A percentile compares a stretch with the other conserved stretches of the same genome.
Conservation (phyloP, 768 basidiomycete genomes). For the Pleurotus ostreatus region DNA sequence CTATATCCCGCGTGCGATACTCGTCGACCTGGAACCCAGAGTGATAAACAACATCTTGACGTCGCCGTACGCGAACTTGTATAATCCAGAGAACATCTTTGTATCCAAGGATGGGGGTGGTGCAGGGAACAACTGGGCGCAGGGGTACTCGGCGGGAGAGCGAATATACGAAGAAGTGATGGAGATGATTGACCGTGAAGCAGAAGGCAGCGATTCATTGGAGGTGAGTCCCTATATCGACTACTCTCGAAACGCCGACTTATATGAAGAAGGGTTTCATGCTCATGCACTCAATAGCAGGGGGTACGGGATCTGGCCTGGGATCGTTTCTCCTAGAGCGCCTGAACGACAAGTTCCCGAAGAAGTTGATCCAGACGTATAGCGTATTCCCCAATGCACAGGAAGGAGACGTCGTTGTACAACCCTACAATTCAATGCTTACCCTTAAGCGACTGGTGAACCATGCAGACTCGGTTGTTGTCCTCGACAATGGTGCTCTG, state of each 20-base stretch:
- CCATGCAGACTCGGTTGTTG: conserved; percentile 96
- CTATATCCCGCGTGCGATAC: conserved; percentile 94
- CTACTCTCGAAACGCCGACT: background rate
- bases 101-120: conserved; percentile 97
- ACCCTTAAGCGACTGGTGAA: conserved; percentile 92
- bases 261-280: conserved; percentile 81
- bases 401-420: conserved; percentile 96
- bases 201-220: conserved; percentile 94
- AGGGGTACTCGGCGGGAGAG: conserved; percentile 90
- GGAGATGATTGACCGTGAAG: conserved; percentile 98
- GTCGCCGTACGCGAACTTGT: conserved; percentile 84
- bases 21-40: conserved; percentile 94
- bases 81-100: conserved; percentile 98
- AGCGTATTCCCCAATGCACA: conserved; percentile 95
- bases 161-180: conserved; percentile 92
- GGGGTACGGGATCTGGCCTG: conserved; percentile 96
- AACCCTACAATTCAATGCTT: conserved; percentile 94
- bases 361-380: conserved; percentile 98
- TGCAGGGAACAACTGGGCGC: conserved; percentile 98
- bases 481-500: conserved; percentile 93
- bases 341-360: conserved; percentile 95
- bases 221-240: conserved; percentile 54
- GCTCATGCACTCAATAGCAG: conserved; percentile 98
- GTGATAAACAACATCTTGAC: conserved; percentile 94
- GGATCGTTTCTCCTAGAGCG: conserved; percentile 98